These are phyloP conservation scores for Nigrospora sphaerica DNA, from an alignment of 2,329 filamentous ascomycete genomes.

Conservation along the genomic window DNA sequence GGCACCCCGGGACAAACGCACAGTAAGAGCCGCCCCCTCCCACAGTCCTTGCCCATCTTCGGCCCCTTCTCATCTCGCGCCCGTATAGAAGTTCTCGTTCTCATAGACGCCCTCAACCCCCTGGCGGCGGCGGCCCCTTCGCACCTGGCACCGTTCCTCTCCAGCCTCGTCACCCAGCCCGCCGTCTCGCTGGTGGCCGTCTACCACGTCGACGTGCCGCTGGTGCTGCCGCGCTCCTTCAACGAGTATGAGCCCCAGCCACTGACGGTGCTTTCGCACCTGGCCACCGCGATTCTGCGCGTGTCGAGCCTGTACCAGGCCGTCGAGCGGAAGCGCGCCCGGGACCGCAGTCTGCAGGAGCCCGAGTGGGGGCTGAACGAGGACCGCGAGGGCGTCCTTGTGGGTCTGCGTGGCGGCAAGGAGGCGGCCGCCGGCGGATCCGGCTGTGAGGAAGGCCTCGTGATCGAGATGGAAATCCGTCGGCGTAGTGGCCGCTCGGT, in stretches of 20 bases:
- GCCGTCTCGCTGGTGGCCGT: constrained; percentile 65
- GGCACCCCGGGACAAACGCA: constrained; percentile 26
- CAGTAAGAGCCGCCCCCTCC: constrained; percentile 28
- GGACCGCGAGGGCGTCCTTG: constrained; percentile 68
- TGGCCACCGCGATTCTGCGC: constrained; percentile 81
- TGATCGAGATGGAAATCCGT: constrained; percentile 80
- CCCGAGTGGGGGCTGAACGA: constrained; percentile 76
- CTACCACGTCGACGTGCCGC: constrained; percentile 77
- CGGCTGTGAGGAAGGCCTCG: constrained; percentile 40
- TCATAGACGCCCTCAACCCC: constrained; percentile 74
- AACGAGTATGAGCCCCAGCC: constrained; percentile 60
- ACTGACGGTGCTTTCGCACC: constrained; percentile 67
- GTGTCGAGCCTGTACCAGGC: constrained; percentile 68
- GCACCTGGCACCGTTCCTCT: constrained; percentile 61
- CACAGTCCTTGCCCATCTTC: background rate
- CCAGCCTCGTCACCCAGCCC: constrained; percentile 58
- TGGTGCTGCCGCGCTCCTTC: constrained; percentile 33
- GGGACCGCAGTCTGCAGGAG: constrained; percentile 65
- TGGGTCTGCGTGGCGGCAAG: constrained; percentile 47
- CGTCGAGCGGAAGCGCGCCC: constrained; percentile 66
- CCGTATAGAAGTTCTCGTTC: constrained; percentile 57
- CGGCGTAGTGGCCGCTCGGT: constrained; percentile 75
- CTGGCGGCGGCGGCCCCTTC: constrained; percentile 48
- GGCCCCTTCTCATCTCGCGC: too few relatives aligned
- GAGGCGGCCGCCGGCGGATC: background rate